Conservation (phyloP, 1,284 basidiomycete genomes). For the Lentinula novae-zelandiae region DNA sequence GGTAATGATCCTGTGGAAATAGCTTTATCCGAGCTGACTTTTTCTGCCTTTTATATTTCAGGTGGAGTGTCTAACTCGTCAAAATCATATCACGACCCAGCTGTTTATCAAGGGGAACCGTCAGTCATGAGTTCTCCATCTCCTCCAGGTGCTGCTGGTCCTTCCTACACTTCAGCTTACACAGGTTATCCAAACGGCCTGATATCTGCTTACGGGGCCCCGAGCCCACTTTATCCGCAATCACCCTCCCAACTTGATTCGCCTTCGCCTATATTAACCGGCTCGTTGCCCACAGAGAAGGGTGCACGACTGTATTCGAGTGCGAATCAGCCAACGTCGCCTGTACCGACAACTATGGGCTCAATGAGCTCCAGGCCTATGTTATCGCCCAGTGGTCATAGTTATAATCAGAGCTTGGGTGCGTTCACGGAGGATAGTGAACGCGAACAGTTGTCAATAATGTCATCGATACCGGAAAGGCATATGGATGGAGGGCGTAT, state of each 20-base stretch:
- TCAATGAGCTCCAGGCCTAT: background rate
- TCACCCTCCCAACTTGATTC: background rate
- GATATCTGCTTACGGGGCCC: background rate
- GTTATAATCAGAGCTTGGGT: background rate
- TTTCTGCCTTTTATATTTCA: background rate
- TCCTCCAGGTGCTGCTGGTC: background rate
- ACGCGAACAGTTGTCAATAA: background rate
- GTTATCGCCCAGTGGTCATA: background rate
- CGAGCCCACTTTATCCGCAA: background rate
- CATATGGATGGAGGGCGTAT: constrained; percentile 20
- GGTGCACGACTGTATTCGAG: background rate
- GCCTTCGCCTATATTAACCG: background rate
- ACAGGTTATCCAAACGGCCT: background rate
- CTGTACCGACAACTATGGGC: background rate
- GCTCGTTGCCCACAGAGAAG: background rate
- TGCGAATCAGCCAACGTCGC: background rate
- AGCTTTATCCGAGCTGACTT: background rate
- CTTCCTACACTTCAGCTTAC: background rate
- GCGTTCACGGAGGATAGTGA: background rate
- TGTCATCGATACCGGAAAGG: constrained; percentile 9
- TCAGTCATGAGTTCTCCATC: background rate
- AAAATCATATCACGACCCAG: background rate
- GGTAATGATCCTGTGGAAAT: background rate
- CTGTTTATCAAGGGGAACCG: background rate
- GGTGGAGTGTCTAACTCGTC: background rate